Base-by-base conservation (phyloP, 2,329 filamentous ascomycete species). In the Aspergillus pseudotamarii region DNA sequence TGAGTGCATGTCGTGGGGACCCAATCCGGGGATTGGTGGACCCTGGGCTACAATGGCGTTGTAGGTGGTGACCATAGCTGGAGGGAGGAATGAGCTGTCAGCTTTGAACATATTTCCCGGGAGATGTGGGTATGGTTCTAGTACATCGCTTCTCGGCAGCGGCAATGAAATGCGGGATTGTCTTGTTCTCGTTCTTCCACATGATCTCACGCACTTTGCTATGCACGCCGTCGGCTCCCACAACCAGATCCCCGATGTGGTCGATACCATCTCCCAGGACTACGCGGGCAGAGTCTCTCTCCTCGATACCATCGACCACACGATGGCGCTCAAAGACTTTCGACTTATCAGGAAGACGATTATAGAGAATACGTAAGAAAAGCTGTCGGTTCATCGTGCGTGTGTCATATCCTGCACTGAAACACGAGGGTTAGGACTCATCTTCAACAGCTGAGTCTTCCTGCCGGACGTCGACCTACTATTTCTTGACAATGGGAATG, bases 201-300 rank as follows among this genome's bases (percentile, higher is more conserved):
- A 60, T 60, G 48, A 60, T 43, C 50, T 60, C 58, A 50, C 36
- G 58, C 50, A 60, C 58, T 36, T 55, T 51, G 50, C 58, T 60
- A 51, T 60, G 58, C 58, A 60, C 48, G 34, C 58, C 58, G 54
- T 60, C 58, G 16, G 50, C 54, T 50, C 58, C 58, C 46, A 60
- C 58, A 50, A 60, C 41, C 38, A 60, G 54, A 51, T 60, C 58
- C 50, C 58, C 58, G 23, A 28, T 48, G 48, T 56, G 28, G 38
- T 60, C 46, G 51, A 26, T 56, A 23, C 58, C 58, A 34, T 60
- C 58, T 14, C 50, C 58, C 50, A 60, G 54, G 50, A 60, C 34
- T 36, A 56, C 58, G 41, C 54, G 51, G 41, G 54, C 32, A 23
- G 41, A 45, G 36, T 43, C 50, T 26, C 56, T 51, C 48, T 46